phyloP scores from a whole-genome alignment of 495 filamentous ascomycete species.

The Glonium stellatum region DNA sequence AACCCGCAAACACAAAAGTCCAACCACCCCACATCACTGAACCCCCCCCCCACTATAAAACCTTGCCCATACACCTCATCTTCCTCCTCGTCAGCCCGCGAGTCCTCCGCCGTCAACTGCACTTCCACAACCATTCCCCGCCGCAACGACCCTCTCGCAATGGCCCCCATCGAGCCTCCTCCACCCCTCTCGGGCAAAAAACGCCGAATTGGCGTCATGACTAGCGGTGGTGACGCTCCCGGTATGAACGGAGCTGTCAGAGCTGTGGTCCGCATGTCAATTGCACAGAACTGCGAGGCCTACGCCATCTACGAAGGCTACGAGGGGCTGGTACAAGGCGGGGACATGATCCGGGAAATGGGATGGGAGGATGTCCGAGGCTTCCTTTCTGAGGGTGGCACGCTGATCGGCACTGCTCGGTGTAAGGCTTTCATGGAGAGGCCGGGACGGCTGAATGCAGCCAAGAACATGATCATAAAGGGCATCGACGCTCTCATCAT shows the following conservation, averaged over 20 bases:
- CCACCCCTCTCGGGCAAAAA: constrained; percentile 36
- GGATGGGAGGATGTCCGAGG: constrained; percentile 93
- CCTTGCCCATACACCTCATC: background rate
- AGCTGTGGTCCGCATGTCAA: constrained; percentile 87
- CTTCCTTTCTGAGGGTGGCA: constrained; percentile 90
- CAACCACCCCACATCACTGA: background rate
- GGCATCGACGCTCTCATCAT: constrained; percentile 96
- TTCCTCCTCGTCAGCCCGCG: background rate
- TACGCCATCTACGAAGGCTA: constrained; percentile 94
- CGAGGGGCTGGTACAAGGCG: constrained; percentile 86
- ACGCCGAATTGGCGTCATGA: constrained; percentile 91
- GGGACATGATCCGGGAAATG: constrained; percentile 78
- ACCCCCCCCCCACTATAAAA: background rate
- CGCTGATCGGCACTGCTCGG: constrained; percentile 90
- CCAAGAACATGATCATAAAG: constrained; percentile 85
- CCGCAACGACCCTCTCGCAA: background rate
- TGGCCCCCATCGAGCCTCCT: constrained; percentile 1
- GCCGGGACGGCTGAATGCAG: constrained; percentile 68
- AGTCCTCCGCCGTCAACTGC: background rate
- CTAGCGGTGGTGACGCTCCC: constrained; percentile 92
- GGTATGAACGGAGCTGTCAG: constrained; percentile 96
- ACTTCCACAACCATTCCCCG: background rate
- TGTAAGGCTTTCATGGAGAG: constrained; percentile 86
- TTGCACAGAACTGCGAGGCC: constrained; percentile 77
- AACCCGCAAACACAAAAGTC: background rate